Conservation (phyloP, 2,329 filamentous ascomycete species). For the Fusarium haematococcum region DNA sequence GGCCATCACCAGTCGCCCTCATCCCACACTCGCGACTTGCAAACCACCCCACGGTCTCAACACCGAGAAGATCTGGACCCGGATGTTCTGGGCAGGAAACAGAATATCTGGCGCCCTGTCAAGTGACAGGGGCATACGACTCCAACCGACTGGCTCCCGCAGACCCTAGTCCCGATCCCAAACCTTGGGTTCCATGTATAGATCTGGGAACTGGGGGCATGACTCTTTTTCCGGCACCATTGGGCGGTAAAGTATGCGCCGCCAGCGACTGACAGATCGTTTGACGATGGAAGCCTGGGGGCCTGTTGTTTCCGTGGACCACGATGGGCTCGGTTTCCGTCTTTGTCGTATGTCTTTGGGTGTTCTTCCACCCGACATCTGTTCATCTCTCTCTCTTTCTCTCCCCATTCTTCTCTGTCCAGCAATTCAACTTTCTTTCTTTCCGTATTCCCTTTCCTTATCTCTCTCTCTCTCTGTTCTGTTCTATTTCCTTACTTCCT, state of each 20-base stretch:
- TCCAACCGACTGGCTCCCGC: background rate
- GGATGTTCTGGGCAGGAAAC: background rate
- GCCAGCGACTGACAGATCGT: background rate
- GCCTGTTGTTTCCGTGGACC: background rate
- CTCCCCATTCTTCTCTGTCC: background rate
- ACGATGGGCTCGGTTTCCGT: background rate
- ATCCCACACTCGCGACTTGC: background rate
- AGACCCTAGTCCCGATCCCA: background rate
- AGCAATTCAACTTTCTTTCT: background rate
- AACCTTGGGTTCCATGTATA: background rate
- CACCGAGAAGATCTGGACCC: background rate
- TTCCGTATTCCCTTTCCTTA: background rate
- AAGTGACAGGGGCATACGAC: background rate
- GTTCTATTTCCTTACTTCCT: background rate
- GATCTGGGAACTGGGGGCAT: background rate
- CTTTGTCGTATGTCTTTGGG: background rate
- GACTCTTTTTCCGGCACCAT: background rate
- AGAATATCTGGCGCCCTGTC: background rate
- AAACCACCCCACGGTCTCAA: background rate
- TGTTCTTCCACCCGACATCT: background rate
- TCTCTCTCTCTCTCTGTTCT: background rate
- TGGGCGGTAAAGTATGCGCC: background rate
- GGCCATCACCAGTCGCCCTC: background rate
- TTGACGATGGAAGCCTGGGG: background rate
- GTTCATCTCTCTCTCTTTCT: background rate